Base-by-base conservation (phyloP, 208 protist species). In the Spongospora subterranea region DNA sequence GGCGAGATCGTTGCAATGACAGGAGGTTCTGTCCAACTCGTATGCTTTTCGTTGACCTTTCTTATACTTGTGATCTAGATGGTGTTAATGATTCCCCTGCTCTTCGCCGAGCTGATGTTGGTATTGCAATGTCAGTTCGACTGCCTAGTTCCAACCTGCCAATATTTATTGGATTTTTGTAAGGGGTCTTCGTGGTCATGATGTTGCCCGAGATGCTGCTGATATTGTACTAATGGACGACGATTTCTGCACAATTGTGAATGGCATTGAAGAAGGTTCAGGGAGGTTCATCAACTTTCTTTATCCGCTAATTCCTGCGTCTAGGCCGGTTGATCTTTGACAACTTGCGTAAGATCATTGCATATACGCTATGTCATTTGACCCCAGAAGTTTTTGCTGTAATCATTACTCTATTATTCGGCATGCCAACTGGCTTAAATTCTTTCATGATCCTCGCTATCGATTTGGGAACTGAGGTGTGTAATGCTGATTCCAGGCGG, bases 331-430 rank as follows among this genome's bases (percentile, higher is more conserved):
- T 96, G 0, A 96, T 97, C 66, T 98, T 97, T 66, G 95, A 97
- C 93, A 98, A 98, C 90, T 91, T 97, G 53, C 96, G 96, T 91
- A 97, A 97, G 89, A 96, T 94, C 29, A 96, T 97, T 45, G 92
- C 92, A 35, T 98, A 97, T 91, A 95, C 93, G 11, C 92, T 97
- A 24, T 91, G 94, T 24, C 94, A 92, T 0, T 94, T 94, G 71
- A 91, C 96, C 32, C 92, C 96, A 29, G 95, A 96, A 88, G 90
- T 97, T 0, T 29, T 91, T 53, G 95, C 95, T 40, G 95, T 96
- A 88, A 24, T 96, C 0, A 46, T 91, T 32, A 95, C 92, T 89
- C 88, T 96, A 43, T 17, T 94, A 0, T 0, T 94, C 24, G 76
- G 92, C 20, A 41, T 97, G 40, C 96, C 96, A 20, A 45, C 92